Evolutionary conservation across 2,329 filamentous ascomycete genomes (phyloP), one percentile per base, ranked within the genome.

Genomic region (Dichotomopilus funicola): DNA sequence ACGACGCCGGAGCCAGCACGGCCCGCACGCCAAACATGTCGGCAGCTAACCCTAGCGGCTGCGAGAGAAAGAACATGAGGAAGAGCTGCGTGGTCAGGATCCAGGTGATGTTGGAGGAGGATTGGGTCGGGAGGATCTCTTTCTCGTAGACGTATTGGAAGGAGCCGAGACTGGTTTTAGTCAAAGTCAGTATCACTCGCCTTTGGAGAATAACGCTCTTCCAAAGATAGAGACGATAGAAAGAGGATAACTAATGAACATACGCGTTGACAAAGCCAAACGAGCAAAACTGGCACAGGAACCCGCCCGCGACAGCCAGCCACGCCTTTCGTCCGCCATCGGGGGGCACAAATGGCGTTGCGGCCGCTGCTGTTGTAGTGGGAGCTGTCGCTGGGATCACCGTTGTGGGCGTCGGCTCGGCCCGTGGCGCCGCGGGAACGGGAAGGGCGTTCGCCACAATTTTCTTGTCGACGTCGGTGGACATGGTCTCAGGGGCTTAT

Each of bases 31-130:
- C 51, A 35, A 53, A 53, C 51, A 53, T 53, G 43, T 53, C 51
- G 12, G 47, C 51, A 7, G 43, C 51, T 7, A 53, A 31, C 4
- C 51, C 51, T 6, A 47, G 36, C 2, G 51, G 51, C 36, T 53
- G 51, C 6, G 51, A 53, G 43, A 53, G 51, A 37, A 53, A 47
- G 36, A 53, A 53, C 51, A 53, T 53, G 2, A 53, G 36, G 43
- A 53, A 53, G 19, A 53, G 37, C 51, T 53, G 35, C 3, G 34
- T 53, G 27, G 51, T 53, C 19, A 53, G 37, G 36, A 53, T 47
- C 51, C 51, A 53, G 2, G 51, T 41, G 43, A 53, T 53, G 36
- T 46, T 53, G 43, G 51, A 53, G 12, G 51, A 35, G 1, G 51
- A 47, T n/a, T 53, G 27, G 27, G 46, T 6, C 4, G 51, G 43